phyloP scores from a whole-genome alignment of 2,329 filamentous ascomycete genomes.

The Ophiobolus disseminans region DNA sequence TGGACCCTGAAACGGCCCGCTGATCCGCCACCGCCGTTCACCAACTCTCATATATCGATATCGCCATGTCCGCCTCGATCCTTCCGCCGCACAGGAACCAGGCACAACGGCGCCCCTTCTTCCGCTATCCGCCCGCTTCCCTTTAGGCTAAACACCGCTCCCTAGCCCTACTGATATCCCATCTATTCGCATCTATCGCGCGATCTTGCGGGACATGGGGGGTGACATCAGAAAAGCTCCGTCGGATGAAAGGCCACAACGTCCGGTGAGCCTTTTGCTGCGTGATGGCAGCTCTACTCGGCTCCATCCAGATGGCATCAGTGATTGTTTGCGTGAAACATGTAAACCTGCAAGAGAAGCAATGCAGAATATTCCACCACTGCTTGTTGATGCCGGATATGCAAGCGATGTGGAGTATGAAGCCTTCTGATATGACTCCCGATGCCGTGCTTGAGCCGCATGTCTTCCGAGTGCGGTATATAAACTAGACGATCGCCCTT shows the following conservation, averaged over 20 bases:
- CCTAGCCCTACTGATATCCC: not conserved
- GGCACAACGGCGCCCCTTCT: not conserved
- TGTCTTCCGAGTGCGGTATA: not conserved
- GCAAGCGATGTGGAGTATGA: not conserved
- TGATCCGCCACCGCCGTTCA: not conserved
- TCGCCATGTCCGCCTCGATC: not conserved
- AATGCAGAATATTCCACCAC: not conserved
- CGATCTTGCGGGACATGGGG: not conserved
- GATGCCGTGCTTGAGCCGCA: not conserved
- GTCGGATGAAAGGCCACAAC: not conserved
- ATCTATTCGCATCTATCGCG: not conserved
- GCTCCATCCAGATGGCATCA: too few species aligned
- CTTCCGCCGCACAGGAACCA: not conserved
- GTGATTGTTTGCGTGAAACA: not conserved
- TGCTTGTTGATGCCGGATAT: not conserved
- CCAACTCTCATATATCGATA: not conserved
- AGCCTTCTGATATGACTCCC: too few species aligned
- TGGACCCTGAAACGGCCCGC: not conserved
- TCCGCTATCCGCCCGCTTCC: not conserved
- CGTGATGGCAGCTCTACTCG: too few species aligned
- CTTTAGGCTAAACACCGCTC: not conserved
- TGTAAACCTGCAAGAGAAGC: not conserved
- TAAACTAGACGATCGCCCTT: not conserved
- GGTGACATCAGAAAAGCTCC: not conserved
- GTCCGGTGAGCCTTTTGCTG: too few species aligned